phyloP scores from a whole-genome alignment of 2,329 filamentous ascomycete species.

The Onygenales sp. region DNA sequence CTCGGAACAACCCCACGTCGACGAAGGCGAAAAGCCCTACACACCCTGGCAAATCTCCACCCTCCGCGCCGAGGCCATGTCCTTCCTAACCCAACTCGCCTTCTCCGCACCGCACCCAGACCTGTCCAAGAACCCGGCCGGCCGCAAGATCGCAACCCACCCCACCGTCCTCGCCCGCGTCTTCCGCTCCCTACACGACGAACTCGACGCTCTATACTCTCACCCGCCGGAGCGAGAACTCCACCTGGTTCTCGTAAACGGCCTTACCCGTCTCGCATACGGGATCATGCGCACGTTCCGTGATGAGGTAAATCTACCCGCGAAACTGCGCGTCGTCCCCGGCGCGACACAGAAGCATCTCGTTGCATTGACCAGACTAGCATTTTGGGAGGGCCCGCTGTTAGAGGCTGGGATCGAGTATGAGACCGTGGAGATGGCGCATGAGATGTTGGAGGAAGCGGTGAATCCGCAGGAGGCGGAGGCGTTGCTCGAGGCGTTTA shows the following conservation, averaged over 20 bases:
- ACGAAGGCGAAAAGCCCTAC: slow-evolving; percentile 34
- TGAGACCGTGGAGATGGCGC: slow-evolving; percentile 70
- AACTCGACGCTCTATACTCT: slow-evolving; percentile 53
- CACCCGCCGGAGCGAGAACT: slow-evolving; percentile 36
- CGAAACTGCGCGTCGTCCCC: slow-evolving; percentile 59
- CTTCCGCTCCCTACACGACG: slow-evolving; percentile 65
- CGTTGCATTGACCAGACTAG: slow-evolving; percentile 70
- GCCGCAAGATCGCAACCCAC: slow-evolving; percentile 58
- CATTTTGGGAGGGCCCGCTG: slow-evolving; percentile 71
- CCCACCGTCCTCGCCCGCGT: slow-evolving; percentile 63
- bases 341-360: slow-evolving; percentile 76
- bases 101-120: slow-evolving; percentile 41
- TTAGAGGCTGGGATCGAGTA: slow-evolving; percentile 68
- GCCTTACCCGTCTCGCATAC: slow-evolving; percentile 51
- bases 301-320: slow-evolving; percentile 54
- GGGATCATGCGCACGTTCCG: slow-evolving; percentile 53
- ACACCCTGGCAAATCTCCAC: slow-evolving; percentile 26
- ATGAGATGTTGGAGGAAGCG: slow-evolving; percentile 68
- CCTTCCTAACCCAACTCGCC: slow-evolving; percentile 32
- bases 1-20: slow-evolving; percentile 41
- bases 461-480: slow-evolving; percentile 73
- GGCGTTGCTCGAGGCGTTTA: slow-evolving; percentile 42
- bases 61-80: slow-evolving; percentile 36
- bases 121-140: slow-evolving; percentile 51
- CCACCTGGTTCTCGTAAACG: slow-evolving; percentile 47